Evolutionary conservation across 495 filamentous ascomycete genomes (phyloP), one percentile per base, ranked within the genome.

Genomic region (Tuber brumale): DNA sequence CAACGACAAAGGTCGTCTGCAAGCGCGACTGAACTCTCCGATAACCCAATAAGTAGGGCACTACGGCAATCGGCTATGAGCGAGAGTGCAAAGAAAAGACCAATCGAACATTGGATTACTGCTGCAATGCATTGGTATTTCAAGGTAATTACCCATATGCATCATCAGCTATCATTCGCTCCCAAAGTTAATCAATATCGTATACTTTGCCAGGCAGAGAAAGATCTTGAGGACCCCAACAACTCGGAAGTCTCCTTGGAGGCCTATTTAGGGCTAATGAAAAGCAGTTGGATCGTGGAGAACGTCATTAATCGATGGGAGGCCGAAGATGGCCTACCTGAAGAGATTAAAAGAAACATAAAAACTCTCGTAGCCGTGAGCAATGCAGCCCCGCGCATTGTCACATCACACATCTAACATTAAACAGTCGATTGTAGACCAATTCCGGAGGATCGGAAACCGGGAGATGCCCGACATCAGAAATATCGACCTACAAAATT

Each of bases 121-220:
- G 76, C 76, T 14, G 76, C 76, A 31, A 77, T 75, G 73, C 76
- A 77, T 72, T 77, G 76, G 76, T 77, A 77, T 35, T 77, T 77
- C 35, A 77, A 77, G 73, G 76, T 35, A 77, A 71, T 41, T 77
- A 43, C 69, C 51, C n/a, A 21, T 57, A 10, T 16, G 4, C 37
- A 19, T 72, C 7, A 44, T 37, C 37, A 21, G 27, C 66, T 75
- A 35, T 72, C 39, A 45, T 35, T 72, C 31, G 41, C 27, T 8
- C 35, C 18, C 4, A 43, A 66, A 71, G 45, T 41, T 77, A 77
- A 75, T 37, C 35, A 45, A 41, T 41, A 66, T 70, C 31, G 31
- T 12, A 39, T 46, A 8, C 57, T 39, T 41, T 66, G 14, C 27
- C 27, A 77, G 76, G 76, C 76, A 27, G 73, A 77, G 41, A 70